Evolutionary conservation across 805 yeast genomes (phyloP), one percentile per base, ranked within the genome.

Genomic region (Schwanniomyces pseudopolymorphus): DNA sequence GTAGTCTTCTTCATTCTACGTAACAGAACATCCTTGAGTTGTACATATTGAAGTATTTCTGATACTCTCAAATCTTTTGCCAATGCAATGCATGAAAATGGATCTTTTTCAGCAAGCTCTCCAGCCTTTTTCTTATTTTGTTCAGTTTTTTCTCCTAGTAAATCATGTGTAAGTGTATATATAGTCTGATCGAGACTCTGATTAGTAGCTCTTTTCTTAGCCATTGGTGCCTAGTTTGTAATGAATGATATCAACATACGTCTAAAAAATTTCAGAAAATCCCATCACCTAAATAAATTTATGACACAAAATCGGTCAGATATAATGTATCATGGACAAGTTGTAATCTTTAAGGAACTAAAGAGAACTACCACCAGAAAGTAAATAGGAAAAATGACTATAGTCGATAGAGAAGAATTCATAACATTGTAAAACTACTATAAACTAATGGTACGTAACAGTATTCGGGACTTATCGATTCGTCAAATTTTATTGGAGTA

Each of bases 1-100:
- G 78, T 66, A 7, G 74, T 77, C 47, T 80, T 81, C 62, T 90
- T 91, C 55, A 83, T 81, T 48, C 97, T 70, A 47, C 79, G 77
- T 55, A 90, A 70, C 26, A 84, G 78, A 33, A 81, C 67, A 51
- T 89, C 96, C 41, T 83, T 81, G 26, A 73, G 63, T 56, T 85
- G 89, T 13, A 83, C 81, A 48, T 74, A 83, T 8, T 74, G 69
- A n/a, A 82, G 56, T 2, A 84, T 75, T 45, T 85, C 87, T 6
- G 67, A 52, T 2, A 69, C 58, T 8, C 66, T 70, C 41, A 86
- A 64, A 52, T 85, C 86, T 53, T 75, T 75, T 1, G 90, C 94
- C 24, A 84, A 68, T 3, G 83, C 86, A 43, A 83, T 72, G 43
- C 65, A 66, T 2, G 64, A 65, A 35, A 70, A 63, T 27, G 75